A percentile compares a stretch with the other conserved stretches of the same genome.
These are phyloP conservation scores for Sergeia podlipaevii DNA, from an alignment of 208 protist species.

Conservation along the genomic window DNA sequence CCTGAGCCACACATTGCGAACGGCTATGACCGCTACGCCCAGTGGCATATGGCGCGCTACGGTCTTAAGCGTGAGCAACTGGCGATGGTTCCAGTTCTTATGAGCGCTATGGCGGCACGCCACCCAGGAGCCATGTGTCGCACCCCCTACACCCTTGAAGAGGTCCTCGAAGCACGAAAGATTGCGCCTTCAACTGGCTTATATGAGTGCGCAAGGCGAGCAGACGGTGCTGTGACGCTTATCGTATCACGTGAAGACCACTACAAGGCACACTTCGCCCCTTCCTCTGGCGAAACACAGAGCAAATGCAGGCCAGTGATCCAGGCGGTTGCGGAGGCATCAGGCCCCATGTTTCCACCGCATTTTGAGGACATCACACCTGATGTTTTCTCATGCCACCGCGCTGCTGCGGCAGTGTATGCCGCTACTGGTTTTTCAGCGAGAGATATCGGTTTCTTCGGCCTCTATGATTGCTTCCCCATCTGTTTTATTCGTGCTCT, in stretches of 20 bases:
- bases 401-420: slow-evolving; percentile 45
- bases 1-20: slow-evolving; percentile 51
- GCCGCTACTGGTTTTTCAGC: slow-evolving; percentile 34
- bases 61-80: slow-evolving; percentile 66
- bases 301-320: slow-evolving; percentile 36
- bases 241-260: slow-evolving; percentile 46
- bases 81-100: slow-evolving; percentile 70
- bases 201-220: slow-evolving; percentile 62
- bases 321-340: slow-evolving; percentile 45
- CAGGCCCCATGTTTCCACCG: slow-evolving; percentile 66
- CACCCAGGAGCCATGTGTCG: slow-evolving; percentile 68
- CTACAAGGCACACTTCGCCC: slow-evolving; percentile 27
- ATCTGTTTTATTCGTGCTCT: slow-evolving; percentile 76
- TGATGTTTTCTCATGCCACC: slow-evolving; percentile 58
- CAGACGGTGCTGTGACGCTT: slow-evolving; percentile 58
- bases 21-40: slow-evolving; percentile 69
- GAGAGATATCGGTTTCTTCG: slow-evolving; percentile 72
- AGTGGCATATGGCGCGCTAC: slow-evolving; percentile 68
- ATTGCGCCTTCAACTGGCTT: slow-evolving; percentile 51
- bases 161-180: slow-evolving; percentile 33
- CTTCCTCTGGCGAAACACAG: background rate
- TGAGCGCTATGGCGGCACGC: slow-evolving; percentile 51
- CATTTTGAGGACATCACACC: slow-evolving; percentile 37
- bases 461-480: slow-evolving; percentile 81
- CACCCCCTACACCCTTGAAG: slow-evolving; percentile 33